These are phyloP conservation scores for Phytophthora agathidicida DNA, from an alignment of 352 stramenopile genomes.

Conservation along the genomic window DNA sequence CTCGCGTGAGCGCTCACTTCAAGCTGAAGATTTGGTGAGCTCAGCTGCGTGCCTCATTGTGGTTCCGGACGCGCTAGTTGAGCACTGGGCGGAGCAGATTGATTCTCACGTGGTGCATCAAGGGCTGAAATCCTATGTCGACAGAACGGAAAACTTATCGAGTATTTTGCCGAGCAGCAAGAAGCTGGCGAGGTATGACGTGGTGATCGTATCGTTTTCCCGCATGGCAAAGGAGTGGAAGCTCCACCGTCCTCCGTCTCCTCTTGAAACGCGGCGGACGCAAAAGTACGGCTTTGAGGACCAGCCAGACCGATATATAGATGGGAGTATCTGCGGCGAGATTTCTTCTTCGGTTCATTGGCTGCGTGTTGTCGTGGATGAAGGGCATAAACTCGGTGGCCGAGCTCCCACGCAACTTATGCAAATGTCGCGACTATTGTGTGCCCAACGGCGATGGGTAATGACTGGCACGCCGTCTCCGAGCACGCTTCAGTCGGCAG, in stretches of 20 bases:
- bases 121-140: constrained; percentile 44
- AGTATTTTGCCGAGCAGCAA: constrained; percentile 31
- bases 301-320: constrained; percentile 45
- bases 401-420: constrained; percentile 64
- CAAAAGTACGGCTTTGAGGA: constrained; percentile 64
- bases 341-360: constrained; percentile 61
- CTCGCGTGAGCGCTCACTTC: constrained; percentile 3
- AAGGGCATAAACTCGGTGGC: constrained; percentile 92
- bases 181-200: constrained; percentile 56
- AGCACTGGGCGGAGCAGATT: constrained; percentile 80
- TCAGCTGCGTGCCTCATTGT: constrained; percentile 66
- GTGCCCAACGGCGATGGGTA: constrained; percentile 90
- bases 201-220: constrained; percentile 72
- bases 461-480: constrained; percentile 97
- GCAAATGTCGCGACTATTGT: constrained; percentile 83
- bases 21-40: constrained; percentile 28
- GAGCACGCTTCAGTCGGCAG: constrained; percentile 77
- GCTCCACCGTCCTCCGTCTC: constrained; percentile 48
- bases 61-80: constrained; percentile 63
- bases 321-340: constrained; percentile 47
- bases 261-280: constrained; percentile 44
- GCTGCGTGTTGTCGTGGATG: constrained; percentile 93
- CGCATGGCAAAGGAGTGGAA: constrained; percentile 70
- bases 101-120: constrained; percentile 39
- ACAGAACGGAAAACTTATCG: constrained; percentile 28